phyloP scores from a whole-genome alignment of 192 early-diverging fungal species.

The Umbelopsis vinacea region DNA sequence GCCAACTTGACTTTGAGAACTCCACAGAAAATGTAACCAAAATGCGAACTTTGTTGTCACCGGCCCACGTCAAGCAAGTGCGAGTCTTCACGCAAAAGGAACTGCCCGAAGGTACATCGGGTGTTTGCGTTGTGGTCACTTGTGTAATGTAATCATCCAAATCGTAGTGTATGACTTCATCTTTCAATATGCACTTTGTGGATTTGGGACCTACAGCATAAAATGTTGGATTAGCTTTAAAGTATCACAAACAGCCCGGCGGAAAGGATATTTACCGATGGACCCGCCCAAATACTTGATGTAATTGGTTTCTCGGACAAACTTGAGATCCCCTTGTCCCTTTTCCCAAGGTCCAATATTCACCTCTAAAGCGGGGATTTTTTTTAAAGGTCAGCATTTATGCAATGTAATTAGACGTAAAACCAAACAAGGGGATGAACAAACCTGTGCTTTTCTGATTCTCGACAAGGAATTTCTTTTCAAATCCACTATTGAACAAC shows the following conservation, averaged over 20 bases:
- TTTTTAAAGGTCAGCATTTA: neutral
- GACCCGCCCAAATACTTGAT: slow-evolving; percentile 40
- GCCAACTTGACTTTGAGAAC: slow-evolving; percentile 53
- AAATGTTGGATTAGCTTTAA: no score
- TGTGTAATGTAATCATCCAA: slow-evolving; percentile 51
- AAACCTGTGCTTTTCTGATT: slow-evolving; percentile 49
- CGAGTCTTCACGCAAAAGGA: slow-evolving; percentile 55
- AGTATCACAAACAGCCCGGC: no score
- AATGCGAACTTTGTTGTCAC: slow-evolving; percentile 40
- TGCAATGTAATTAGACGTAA: neutral
- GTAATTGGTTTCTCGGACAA: slow-evolving; percentile 32
- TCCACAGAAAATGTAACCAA: slow-evolving; percentile 52
- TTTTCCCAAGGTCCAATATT: slow-evolving; percentile 36
- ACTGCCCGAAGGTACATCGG: slow-evolving; percentile 62
- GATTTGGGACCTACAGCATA: slow-evolving; percentile 32
- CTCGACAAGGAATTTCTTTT: slow-evolving; percentile 41
- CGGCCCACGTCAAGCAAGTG: slow-evolving; percentile 56
- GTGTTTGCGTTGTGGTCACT: slow-evolving; percentile 56
- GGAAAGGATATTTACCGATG: slow-evolving; percentile 28
- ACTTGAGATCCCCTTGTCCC: neutral
- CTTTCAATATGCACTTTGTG: slow-evolving; percentile 55
- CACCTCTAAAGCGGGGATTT: slow-evolving; percentile 21
- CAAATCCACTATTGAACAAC: slow-evolving; percentile 49
- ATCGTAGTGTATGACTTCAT: slow-evolving; percentile 52
- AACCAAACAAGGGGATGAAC: neutral